Evolutionary conservation across 2,329 filamentous ascomycete species (phyloP).

Genomic region (Ambrosiella cleistominuta): DNA sequence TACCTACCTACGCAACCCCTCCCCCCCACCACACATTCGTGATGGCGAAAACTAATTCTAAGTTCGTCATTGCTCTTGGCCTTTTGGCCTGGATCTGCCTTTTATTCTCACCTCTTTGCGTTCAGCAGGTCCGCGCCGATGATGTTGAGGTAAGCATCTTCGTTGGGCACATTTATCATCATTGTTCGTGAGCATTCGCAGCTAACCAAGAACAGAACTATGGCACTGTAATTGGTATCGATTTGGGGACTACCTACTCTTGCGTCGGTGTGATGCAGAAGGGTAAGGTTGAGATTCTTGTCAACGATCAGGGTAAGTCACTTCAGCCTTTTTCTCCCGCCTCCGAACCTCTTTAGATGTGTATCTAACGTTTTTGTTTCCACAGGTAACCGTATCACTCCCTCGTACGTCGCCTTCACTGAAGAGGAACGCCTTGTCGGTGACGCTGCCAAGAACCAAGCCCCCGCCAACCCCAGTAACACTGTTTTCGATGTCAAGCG

Average conservation of each 20-base stretch:
- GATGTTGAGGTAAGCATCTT: constrained; percentile 36
- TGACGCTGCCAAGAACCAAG: constrained; percentile 95
- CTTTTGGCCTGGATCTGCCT: constrained; percentile 81
- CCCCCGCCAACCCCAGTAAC: constrained; percentile 56
- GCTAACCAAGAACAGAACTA: constrained; percentile 31
- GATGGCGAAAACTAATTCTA: constrained; percentile 44
- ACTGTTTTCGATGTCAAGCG: constrained; percentile 75
- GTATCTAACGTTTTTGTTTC: neutral
- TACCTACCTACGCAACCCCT: neutral
- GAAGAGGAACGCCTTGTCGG: constrained; percentile 93
- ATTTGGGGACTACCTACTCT: constrained; percentile 77
- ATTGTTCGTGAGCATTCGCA: neutral
- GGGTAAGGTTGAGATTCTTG: constrained; percentile 86
- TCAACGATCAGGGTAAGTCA: constrained; percentile 58
- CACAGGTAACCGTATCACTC: constrained; percentile 75
- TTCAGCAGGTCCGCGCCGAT: constrained; percentile 57
- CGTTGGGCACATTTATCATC: neutral
- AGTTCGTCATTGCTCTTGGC: constrained; percentile 67
- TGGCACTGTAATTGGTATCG: constrained; percentile 84
- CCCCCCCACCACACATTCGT: constrained; percentile 16
- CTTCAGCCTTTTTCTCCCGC: neutral
- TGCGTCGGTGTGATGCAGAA: constrained; percentile 94
- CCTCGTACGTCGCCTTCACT: constrained; percentile 90
- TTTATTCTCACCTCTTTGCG: constrained; percentile 72
- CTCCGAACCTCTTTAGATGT: neutral